phyloP scores from a whole-genome alignment of 108 stramenopile genomes.

The Cyclotella kingstonii region DNA sequence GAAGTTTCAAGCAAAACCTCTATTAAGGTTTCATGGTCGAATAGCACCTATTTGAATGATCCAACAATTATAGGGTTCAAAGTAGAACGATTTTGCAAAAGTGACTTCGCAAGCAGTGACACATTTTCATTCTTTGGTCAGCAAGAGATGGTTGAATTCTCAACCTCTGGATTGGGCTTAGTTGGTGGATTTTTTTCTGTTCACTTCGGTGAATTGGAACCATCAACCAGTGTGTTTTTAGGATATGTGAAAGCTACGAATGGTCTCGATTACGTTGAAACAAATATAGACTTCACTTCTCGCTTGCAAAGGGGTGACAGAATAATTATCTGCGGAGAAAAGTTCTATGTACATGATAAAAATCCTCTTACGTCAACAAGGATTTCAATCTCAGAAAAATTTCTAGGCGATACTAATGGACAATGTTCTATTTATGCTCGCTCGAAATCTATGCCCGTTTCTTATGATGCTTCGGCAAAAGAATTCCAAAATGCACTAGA shows the following conservation, averaged over 20 bases:
- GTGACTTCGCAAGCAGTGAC: conserved; percentile 23
- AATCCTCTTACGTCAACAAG: conserved; percentile 29
- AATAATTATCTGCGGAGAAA: conserved; percentile 34
- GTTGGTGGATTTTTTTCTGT: conserved; percentile 42
- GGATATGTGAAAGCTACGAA: conserved; percentile 35
- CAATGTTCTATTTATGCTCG: conserved; percentile 14
- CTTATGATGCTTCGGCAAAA: conserved; percentile 42
- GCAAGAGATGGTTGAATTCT: conserved; percentile 40
- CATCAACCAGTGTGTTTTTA: conserved; percentile 28
- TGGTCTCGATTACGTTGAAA: conserved; percentile 34
- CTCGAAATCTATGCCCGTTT: conserved; percentile 37
- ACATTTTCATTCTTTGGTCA: conserved; percentile 42
- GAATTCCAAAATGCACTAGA: conserved; percentile 72
- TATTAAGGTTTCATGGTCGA: conserved; percentile 36
- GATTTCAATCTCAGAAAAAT: conserved; percentile 37
- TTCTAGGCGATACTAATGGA: conserved; percentile 16
- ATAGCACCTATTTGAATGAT: conserved; percentile 31
- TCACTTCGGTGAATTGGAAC: conserved; percentile 47
- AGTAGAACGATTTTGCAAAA: conserved; percentile 44
- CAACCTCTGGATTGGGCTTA: conserved; percentile 35
- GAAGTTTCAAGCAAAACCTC: conserved; percentile 32
- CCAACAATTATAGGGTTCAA: conserved; percentile 36
- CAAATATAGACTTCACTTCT: conserved; percentile 44
- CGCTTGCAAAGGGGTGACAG: conserved; percentile 47
- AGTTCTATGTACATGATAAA: conserved; percentile 32